Evolutionary conservation across 1,139 yeast species (phyloP).

Genomic region (Lodderomyces oxycetoniae): DNA sequence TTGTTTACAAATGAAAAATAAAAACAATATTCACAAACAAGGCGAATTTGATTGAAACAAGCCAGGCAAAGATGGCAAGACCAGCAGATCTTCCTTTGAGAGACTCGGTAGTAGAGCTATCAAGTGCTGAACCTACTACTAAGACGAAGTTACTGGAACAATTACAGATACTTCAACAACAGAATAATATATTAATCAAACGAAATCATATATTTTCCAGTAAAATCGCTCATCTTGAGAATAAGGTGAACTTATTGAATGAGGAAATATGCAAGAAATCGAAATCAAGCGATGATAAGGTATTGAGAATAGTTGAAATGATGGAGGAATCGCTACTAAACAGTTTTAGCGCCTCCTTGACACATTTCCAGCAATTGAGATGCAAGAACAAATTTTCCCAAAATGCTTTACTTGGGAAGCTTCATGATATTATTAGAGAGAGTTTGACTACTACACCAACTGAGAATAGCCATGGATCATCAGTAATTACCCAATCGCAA

Average conservation of each 20-base stretch:
- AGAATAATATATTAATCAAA: conserved; percentile 53
- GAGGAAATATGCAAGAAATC: too few relatives aligned
- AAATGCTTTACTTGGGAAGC: too few relatives aligned
- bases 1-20: conserved; percentile 4
- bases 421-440: too few relatives aligned
- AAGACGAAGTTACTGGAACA: conserved; percentile 3
- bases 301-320: conserved; percentile 14
- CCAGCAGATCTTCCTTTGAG: conserved; percentile 3
- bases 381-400: too few relatives aligned
- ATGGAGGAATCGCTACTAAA: conserved; percentile 26
- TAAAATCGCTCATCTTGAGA: conserved; percentile 49
- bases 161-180: conserved; percentile 16
- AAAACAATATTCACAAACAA: not conserved
- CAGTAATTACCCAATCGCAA: too few relatives aligned
- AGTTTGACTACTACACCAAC: too few relatives aligned
- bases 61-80: conserved; percentile 9
- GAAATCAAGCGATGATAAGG: too few relatives aligned
- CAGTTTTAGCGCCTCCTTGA: conserved; percentile 42
- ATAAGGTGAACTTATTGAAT: conserved; percentile 40
- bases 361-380: conserved; percentile 10
- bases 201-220: conserved; percentile 49
- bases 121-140: not conserved
- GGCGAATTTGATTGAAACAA: not conserved
- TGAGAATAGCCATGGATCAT: too few relatives aligned
- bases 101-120: not conserved